A percentile compares a stretch with the other conserved stretches of the same genome.
These are phyloP conservation scores for Discostella stelligera DNA, from an alignment of 352 stramenopile species.

Conservation along the genomic window DNA sequence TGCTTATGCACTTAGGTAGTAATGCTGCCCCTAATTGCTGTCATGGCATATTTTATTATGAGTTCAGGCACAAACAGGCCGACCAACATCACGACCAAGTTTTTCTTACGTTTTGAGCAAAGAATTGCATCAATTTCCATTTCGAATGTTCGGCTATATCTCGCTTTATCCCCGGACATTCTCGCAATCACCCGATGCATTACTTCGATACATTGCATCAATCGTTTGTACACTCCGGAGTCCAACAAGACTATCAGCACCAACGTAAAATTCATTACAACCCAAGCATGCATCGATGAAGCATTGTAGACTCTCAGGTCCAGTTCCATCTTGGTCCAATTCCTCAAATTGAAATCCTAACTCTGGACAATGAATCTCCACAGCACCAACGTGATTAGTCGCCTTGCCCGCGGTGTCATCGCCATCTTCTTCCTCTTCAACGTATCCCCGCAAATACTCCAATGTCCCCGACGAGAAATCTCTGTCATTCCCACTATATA, in stretches of 20 bases:
- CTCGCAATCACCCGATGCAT: slow-evolving; percentile 48
- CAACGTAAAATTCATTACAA: slow-evolving; percentile 45
- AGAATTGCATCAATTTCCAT: no score
- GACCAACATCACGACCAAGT: no score
- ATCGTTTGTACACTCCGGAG: slow-evolving; percentile 62
- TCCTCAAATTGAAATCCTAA: slow-evolving; percentile 71
- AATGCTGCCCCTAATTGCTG: no score
- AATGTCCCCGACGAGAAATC: slow-evolving; percentile 55
- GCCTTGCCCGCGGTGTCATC: background rate
- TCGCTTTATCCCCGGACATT: slow-evolving; percentile 10
- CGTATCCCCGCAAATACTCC: slow-evolving; percentile 47
- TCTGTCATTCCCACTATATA: slow-evolving; percentile 61
- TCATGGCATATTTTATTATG: no score
- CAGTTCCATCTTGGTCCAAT: slow-evolving; percentile 53
- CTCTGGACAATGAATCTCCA: slow-evolving; percentile 51
- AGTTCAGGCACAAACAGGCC: no score
- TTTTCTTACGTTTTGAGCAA: no score
- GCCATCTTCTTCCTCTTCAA: slow-evolving; percentile 13
- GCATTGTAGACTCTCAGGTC: slow-evolving; percentile 60
- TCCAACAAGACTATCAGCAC: slow-evolving; percentile 55
- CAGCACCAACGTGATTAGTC: slow-evolving; percentile 13
- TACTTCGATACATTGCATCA: slow-evolving; percentile 71
- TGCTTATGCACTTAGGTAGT: no score
- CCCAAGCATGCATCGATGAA: slow-evolving; percentile 65
- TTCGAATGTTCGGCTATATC: background rate